phyloP scores from a whole-genome alignment of 345 rosid species.

The Syzygium aqueum region DNA sequence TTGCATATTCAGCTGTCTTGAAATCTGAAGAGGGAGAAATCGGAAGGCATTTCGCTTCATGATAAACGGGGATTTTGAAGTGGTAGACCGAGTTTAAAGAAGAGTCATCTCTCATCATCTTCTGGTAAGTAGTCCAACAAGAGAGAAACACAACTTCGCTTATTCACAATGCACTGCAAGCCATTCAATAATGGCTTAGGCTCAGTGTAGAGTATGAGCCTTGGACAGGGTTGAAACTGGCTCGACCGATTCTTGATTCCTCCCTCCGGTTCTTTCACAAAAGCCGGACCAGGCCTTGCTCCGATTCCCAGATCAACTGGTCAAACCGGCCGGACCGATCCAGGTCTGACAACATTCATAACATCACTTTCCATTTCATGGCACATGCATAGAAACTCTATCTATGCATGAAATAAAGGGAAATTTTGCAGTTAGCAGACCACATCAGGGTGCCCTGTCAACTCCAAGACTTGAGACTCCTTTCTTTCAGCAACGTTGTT shows the following conservation, averaged over 20 bases:
- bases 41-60: not conserved
- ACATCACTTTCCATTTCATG: not conserved
- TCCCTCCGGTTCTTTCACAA: not conserved
- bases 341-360: not conserved
- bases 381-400: not conserved
- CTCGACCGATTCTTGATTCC: not conserved
- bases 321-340: not conserved
- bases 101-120: not conserved
- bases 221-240: not conserved
- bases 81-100: not conserved
- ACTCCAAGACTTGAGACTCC: not conserved
- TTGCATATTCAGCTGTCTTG: not conserved
- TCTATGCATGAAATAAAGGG: not conserved
- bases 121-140: not conserved
- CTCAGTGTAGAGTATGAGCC: not conserved
- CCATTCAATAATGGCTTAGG: not conserved
- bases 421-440: not conserved
- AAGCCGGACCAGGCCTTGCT: not conserved
- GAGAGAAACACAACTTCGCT: not conserved
- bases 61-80: not conserved
- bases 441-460: not conserved
- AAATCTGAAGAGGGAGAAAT: not conserved
- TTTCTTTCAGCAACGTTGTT: not conserved
- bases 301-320: accelerated
- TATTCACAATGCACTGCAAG: not conserved